Evolutionary conservation across 192 early-diverging fungal species (phyloP).

Genomic region (Powellomyces hirtus): DNA sequence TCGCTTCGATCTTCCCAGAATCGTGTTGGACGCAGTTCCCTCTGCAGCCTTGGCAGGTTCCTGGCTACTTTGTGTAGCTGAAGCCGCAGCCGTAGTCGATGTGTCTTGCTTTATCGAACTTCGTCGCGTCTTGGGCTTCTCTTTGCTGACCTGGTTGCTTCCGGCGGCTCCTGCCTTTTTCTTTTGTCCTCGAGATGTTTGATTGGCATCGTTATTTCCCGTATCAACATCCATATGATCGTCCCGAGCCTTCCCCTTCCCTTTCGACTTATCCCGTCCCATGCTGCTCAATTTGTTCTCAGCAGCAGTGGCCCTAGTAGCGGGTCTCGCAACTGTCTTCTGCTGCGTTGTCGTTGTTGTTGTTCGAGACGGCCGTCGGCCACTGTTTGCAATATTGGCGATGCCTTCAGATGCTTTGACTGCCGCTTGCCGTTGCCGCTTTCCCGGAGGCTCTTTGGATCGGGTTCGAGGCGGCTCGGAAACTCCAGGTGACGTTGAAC

Average conservation of each 20-base stretch:
- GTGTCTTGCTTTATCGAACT: background rate
- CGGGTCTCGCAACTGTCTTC: background rate
- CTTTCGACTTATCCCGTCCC: background rate
- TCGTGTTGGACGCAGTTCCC: background rate
- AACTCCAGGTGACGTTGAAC: too few relatives aligned
- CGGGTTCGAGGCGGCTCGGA: too few relatives aligned
- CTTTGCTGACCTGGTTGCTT: background rate
- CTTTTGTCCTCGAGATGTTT: background rate
- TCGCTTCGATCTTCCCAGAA: background rate
- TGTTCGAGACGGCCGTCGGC: background rate
- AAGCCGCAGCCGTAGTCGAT: background rate
- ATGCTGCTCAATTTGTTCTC: too few relatives aligned
- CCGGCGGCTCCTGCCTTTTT: background rate
- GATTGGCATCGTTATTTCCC: too few relatives aligned
- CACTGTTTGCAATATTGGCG: constrained; percentile 1
- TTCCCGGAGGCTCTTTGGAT: background rate
- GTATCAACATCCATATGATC: too few relatives aligned
- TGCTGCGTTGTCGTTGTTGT: background rate
- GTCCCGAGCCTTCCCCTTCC: too few relatives aligned
- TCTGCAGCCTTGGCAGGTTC: background rate
- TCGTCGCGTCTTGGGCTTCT: background rate
- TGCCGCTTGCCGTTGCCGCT: constrained; percentile 6
- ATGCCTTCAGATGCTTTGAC: constrained; percentile 1
- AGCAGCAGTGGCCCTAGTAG: too few relatives aligned
- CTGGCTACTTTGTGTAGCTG: background rate